Evolutionary conservation across 192 early-diverging fungal species (phyloP).

Genomic region (Backusella tarrabulga): DNA sequence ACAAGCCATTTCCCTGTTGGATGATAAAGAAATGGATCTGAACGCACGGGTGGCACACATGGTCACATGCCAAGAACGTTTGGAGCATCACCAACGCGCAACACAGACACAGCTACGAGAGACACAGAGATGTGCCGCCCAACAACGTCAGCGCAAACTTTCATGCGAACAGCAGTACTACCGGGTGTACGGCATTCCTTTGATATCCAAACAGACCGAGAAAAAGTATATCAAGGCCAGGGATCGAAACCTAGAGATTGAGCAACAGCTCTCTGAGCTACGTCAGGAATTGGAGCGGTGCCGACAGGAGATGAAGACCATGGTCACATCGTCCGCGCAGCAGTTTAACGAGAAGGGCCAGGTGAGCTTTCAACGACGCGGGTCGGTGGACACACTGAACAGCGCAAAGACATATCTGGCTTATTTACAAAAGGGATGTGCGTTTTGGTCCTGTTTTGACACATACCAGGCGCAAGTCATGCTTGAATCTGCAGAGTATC

Average conservation of each 20-base stretch:
- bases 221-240: conserved; percentile 4
- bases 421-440: background rate
- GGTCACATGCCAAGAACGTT: background rate
- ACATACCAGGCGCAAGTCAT: conserved; percentile 4
- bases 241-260: background rate
- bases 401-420: background rate
- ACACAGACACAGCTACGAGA: background rate
- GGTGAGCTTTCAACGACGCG: background rate
- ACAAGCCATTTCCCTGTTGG: background rate
- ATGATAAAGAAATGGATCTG: background rate
- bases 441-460: conserved; percentile 5
- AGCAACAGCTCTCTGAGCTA: background rate
- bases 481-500: background rate
- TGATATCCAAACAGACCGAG: background rate
- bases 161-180: background rate
- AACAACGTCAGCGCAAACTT: background rate
- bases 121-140: background rate
- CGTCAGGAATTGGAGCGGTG: background rate
- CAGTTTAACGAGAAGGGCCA: background rate
- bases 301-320: background rate
- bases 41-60: background rate
- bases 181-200: background rate
- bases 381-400: background rate
- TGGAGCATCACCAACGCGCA: background rate
- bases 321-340: background rate